These are phyloP conservation scores for Globisporangium cylindrosporum DNA, from an alignment of 352 stramenopile species.

Conservation along the genomic window DNA sequence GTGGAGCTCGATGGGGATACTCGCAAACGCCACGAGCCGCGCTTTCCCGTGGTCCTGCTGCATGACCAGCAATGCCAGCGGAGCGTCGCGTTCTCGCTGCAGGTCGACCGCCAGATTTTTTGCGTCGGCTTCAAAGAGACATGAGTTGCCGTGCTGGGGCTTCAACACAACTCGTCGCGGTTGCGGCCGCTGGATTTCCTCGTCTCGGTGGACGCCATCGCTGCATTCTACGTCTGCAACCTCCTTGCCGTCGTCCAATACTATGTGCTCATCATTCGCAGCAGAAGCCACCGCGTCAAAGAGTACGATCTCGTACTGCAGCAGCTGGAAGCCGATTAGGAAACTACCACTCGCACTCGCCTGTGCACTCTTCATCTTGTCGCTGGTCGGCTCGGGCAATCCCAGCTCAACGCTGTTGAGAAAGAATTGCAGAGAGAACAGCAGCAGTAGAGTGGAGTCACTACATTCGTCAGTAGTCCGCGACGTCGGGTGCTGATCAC, in stretches of 20 bases:
- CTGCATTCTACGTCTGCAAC: neutral
- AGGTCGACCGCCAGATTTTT: conserved; percentile 26
- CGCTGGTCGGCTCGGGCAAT: neutral
- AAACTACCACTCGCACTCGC: neutral
- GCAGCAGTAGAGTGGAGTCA: conserved; percentile 19
- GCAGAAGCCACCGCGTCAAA: conserved; percentile 23
- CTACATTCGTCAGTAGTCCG: conserved; percentile 2
- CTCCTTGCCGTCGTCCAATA: neutral
- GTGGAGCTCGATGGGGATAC: conserved; percentile 29
- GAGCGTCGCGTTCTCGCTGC: conserved; percentile 20
- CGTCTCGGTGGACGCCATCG: neutral
- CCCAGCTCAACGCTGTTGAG: conserved; percentile 22
- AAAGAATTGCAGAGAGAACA: conserved; percentile 51
- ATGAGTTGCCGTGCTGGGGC: conserved; percentile 41
- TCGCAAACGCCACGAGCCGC: conserved; percentile 33
- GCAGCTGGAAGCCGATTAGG: conserved; percentile 42
- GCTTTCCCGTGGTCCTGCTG: conserved; percentile 28
- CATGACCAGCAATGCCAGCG: conserved; percentile 38
- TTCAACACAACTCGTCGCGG: conserved; percentile 8
- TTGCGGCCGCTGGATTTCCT: neutral
- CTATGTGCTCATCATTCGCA: neutral
- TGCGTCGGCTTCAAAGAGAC: conserved; percentile 43
- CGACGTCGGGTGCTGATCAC: neutral
- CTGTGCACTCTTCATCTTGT: neutral
- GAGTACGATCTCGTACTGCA: conserved; percentile 52